Percentiles rank a stretch among this genome's conserved stretches.
Evolutionary conservation across 1,139 yeast species (phyloP).

Genomic region (Candida neerlandica): DNA sequence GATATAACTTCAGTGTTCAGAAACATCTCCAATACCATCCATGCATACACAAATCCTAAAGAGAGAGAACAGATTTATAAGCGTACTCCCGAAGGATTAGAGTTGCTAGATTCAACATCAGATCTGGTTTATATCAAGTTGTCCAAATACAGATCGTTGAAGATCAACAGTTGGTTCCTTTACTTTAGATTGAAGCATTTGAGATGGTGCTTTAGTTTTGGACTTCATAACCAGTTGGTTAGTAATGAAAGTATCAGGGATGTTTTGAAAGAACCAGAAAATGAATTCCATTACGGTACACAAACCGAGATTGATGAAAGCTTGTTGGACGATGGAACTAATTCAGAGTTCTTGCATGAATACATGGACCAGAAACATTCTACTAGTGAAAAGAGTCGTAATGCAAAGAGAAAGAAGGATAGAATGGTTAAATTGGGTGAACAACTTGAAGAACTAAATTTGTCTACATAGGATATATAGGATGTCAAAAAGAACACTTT

Average conservation of each 20-base stretch:
- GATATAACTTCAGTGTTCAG: slow-evolving; percentile 64
- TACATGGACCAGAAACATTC: slow-evolving; percentile 22
- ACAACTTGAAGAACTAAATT: slow-evolving; percentile 29
- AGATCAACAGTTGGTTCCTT: slow-evolving; percentile 69
- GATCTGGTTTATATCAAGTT: slow-evolving; percentile 54
- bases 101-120: slow-evolving; percentile 38
- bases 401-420: slow-evolving; percentile 36
- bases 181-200: slow-evolving; percentile 62
- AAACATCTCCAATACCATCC: slow-evolving; percentile 57
- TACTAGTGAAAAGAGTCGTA: slow-evolving; percentile 33
- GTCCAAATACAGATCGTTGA: slow-evolving; percentile 56
- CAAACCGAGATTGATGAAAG: slow-evolving; percentile 17
- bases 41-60: slow-evolving; percentile 42
- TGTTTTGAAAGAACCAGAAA: slow-evolving; percentile 44
- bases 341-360: slow-evolving; percentile 18
- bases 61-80: slow-evolving; percentile 40
- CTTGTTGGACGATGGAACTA: slow-evolving; percentile 16
- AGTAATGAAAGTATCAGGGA: slow-evolving; percentile 49
- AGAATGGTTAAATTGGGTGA: slow-evolving; percentile 35
- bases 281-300: slow-evolving; percentile 36
- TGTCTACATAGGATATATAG: slow-evolving; percentile 2
- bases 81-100: slow-evolving; percentile 42
- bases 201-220: slow-evolving; percentile 73
- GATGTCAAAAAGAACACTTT: background rate
- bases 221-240: slow-evolving; percentile 63